These are phyloP conservation scores for Coffea eugenioides DNA, from an alignment of 257 asterid species.

Conservation along the genomic window DNA sequence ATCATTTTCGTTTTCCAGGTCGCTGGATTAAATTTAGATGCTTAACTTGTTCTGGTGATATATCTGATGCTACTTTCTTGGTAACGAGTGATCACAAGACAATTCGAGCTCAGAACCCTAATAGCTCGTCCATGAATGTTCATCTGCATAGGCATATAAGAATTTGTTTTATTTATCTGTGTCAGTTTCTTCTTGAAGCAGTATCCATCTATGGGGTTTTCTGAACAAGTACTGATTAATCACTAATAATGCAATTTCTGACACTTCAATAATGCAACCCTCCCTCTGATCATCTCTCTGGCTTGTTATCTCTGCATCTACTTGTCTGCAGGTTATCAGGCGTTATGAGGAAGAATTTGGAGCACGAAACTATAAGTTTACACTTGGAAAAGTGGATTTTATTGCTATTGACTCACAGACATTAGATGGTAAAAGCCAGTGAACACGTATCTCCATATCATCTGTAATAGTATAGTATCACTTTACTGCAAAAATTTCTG, in stretches of 20 bases:
- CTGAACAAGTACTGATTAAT: not conserved
- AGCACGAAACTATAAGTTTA: slow-evolving; percentile 62
- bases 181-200: not conserved
- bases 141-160: not conserved
- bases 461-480: not conserved
- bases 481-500: not conserved
- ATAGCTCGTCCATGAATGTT: not conserved
- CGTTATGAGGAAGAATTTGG: slow-evolving; percentile 86
- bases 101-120: not conserved
- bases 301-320: slow-evolving; percentile 8
- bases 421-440: slow-evolving; percentile 63
- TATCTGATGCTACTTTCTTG: not conserved
- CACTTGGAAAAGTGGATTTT: slow-evolving; percentile 75
- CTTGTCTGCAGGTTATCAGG: slow-evolving; percentile 50
- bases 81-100: not conserved
- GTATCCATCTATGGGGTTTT: not conserved
- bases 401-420: slow-evolving; percentile 81
- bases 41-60: not conserved
- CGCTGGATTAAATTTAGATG: not conserved
- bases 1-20: not conserved
- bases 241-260: too few relatives aligned
- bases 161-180: not conserved
- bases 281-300: not conserved
- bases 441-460: not conserved
- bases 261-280: not conserved